Conservation (phyloP, 352 stramenopile species). For the Pythium inflatum region DNA sequence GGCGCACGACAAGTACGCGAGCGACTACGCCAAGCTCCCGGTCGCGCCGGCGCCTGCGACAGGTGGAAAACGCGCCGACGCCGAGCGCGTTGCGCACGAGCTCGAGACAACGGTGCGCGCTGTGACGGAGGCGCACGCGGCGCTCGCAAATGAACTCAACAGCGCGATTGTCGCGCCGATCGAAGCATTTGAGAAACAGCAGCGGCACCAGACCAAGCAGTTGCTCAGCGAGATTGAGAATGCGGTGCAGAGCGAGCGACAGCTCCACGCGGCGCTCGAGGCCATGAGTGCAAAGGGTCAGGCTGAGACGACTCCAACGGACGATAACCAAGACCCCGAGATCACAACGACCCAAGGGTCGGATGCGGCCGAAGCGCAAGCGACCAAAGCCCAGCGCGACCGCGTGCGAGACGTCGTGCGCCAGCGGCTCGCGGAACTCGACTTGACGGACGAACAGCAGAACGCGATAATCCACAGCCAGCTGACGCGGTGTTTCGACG, state of each 20-base stretch:
- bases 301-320: not conserved
- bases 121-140: slow-evolving; percentile 26
- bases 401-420: slow-evolving; percentile 35
- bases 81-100: slow-evolving; percentile 31
- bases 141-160: slow-evolving; percentile 37
- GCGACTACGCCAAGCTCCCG: slow-evolving; percentile 38
- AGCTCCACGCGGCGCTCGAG: slow-evolving; percentile 11
- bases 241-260: slow-evolving; percentile 45
- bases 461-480: slow-evolving; percentile 30
- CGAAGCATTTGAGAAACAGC: slow-evolving; percentile 41
- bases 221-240: slow-evolving; percentile 51
- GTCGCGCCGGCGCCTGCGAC: not conserved
- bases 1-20: slow-evolving; percentile 44
- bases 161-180: slow-evolving; percentile 37
- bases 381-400: not conserved
- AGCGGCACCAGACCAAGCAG: slow-evolving; percentile 44
- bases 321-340: slow-evolving; percentile 8
- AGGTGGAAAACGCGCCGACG: slow-evolving; percentile 20
- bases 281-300: not conserved
- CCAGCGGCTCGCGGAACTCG: slow-evolving; percentile 46
- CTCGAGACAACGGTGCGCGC: slow-evolving; percentile 39
- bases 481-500: slow-evolving; percentile 26
- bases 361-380: not conserved
- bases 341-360: not conserved
- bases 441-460: slow-evolving; percentile 42